Base-by-base conservation (phyloP, 2,329 filamentous ascomycete species). In the Monilinia fructigena region DNA sequence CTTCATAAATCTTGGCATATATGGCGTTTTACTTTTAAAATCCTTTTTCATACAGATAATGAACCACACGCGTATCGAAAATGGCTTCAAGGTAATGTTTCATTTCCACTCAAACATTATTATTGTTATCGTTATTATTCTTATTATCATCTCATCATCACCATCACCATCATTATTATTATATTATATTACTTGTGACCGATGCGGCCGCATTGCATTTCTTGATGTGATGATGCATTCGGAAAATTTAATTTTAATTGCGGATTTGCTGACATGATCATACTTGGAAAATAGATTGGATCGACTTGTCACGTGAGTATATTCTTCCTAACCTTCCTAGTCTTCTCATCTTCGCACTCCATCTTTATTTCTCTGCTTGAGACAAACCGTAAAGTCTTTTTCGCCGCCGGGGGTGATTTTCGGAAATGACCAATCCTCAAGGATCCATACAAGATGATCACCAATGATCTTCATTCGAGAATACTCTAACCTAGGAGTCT, bases 231-330 rank as follows among this genome's bases (percentile, higher is more conserved):
- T 38, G 45, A 7, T 50, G 42, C 53, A 47, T 50, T 50, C 45
- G 42, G 62, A 31, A 48, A 55, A 16, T 42, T 42, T 42, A 42
- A 42, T 42, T 42, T 60, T 50, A 42, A 47, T 53, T n/a, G 26
- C 55, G 38, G 42, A 42, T 47, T 26, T 65, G n/a, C 38, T 67
- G 66, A 69, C 72, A 48, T 74, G 67, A 73, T 68, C 64, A 70
- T 65, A 71, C 70, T 45, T 72, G 66, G 70, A 66, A 8, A 8
- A 67, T 75, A 92, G 91, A 85, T 86, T 94, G 75, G 91, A 93
- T 82, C 88, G 91, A 77, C 84, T 94, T 74, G 91, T 94, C 83
- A 93, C 90, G 90, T 93, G 85, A 86, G 90, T 89, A 66, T 52
- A n/a, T 40, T 28, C 65, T 31, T 50, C 38, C 42, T 42, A 28